Evolutionary conservation across 106 monocot genomes (phyloP).

Genomic region (Acorus gramineus): DNA sequence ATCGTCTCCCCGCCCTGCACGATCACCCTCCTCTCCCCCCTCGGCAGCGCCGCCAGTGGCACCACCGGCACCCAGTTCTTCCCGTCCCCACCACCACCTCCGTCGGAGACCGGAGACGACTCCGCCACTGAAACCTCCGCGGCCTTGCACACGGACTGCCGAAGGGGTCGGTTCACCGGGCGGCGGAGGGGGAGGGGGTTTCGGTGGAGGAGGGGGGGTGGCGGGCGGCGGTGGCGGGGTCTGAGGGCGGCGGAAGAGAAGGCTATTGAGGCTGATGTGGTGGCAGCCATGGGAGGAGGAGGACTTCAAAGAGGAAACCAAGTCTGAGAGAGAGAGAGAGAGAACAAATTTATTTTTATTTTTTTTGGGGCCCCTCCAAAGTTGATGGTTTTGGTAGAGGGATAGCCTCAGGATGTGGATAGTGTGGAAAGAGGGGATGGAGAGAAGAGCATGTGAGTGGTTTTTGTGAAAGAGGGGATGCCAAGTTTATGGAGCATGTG

Average conservation of each 20-base stretch:
- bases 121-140: slow-evolving; percentile 47
- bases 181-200: background rate
- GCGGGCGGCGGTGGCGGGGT: slow-evolving; percentile 1
- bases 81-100: slow-evolving; percentile 42
- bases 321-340: slow-evolving; percentile 4
- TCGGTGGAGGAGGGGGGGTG: background rate
- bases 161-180: background rate
- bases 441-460: too few relatives aligned
- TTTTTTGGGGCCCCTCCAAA: too few relatives aligned
- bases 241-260: slow-evolving; percentile 22
- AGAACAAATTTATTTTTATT: background rate
- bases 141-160: slow-evolving; percentile 38
- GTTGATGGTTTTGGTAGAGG: too few relatives aligned
- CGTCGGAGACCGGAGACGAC: background rate
- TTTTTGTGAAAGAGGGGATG: too few relatives aligned
- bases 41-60: slow-evolving; percentile 73
- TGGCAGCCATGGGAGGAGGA: slow-evolving; percentile 21
- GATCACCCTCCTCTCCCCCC: slow-evolving; percentile 83
- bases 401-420: too few relatives aligned
- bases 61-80: slow-evolving; percentile 80
- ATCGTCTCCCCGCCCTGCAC: slow-evolving; percentile 78
- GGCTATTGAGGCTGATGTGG: slow-evolving; percentile 6
- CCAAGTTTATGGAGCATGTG: too few relatives aligned
- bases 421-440: too few relatives aligned
- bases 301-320: background rate